Evolutionary conservation across 177 flowering plant genomes (phyloP), one percentile per base, ranked within the genome.

Genomic region (Vitis hybrid): DNA sequence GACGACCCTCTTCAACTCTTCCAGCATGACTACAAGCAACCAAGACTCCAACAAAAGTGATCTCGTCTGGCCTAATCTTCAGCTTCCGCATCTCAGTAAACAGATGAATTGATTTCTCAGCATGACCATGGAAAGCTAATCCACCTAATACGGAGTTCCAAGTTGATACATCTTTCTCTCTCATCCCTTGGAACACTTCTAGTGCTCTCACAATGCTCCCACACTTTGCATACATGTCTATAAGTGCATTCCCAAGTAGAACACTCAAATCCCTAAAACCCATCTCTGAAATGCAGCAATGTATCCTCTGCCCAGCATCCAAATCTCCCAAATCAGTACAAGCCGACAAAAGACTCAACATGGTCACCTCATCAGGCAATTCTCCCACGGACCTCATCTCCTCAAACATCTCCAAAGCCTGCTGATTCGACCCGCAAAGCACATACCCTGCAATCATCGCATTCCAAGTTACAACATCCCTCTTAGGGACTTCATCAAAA

Each of bases 21-120:
- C 97, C 94, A 54, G 83, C 83, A 80, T 90, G 94, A 78, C 94
- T 88, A 62, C 94, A 91, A 54, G 91, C 93, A n/a, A 86, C 81
- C 32, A 90, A 66, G 15, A 88, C 94, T 6, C 82, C 88, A 50
- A 89, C 88, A 62, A 90, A 90, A 24, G 89, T 90, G 64, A 91
- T 87, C 70, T 82, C 89, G 66, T 87, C 76, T 40, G 94, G 94
- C 70, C 71, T 75, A 46, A 81, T 67, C 69, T 74, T 83, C 69
- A 46, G 48, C 56, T 66, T 75, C 69, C 24, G 76, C 97, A 91
- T 88, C 71, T 87, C 81, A 6, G 16, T 72, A 66, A 91, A 89
- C 48, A 86, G 63, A 4, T 69, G 21, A 2, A 89, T 80, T 19
- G 92, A 68, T 68, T 83, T 78, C 67, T 82, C 80, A 12, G 76